These are phyloP conservation scores for Zhuliangozyma parablackwelliae DNA, from an alignment of 1,139 yeast species.

Conservation along the genomic window DNA sequence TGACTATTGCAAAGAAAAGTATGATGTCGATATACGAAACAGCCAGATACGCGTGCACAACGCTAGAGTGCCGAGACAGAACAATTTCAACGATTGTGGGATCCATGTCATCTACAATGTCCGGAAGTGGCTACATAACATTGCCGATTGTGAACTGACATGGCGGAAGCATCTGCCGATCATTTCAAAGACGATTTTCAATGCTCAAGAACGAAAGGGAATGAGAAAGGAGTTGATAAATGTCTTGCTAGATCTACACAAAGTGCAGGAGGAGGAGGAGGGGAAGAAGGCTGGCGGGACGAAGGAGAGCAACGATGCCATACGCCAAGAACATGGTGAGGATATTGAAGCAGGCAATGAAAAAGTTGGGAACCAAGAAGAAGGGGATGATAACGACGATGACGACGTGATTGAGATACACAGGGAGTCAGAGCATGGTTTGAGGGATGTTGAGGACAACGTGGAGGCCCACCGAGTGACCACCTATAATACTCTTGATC, in stretches of 20 bases:
- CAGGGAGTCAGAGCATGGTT: conserved; percentile 11
- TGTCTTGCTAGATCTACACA: conserved; percentile 23
- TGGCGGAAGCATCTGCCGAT: conserved; percentile 35
- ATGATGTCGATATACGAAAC: conserved; percentile 43
- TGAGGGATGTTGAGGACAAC: conserved; percentile 10
- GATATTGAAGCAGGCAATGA: conserved; percentile 3
- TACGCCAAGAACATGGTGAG: background rate
- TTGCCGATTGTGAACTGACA: conserved; percentile 43
- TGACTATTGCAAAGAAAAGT: conserved; percentile 66
- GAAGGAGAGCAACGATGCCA: conserved; percentile 4
- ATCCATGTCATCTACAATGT: conserved; percentile 83
- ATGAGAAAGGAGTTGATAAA: conserved; percentile 29
- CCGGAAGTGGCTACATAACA: conserved; percentile 55
- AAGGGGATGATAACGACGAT: conserved; percentile 10
- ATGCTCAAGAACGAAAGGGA: conserved; percentile 28
- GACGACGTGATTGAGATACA: background rate
- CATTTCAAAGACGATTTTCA: conserved; percentile 17
- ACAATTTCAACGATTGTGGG: conserved; percentile 93
- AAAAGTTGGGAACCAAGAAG: conserved; percentile 22
- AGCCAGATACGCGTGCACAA: conserved; percentile 38
- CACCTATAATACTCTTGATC: background rate
- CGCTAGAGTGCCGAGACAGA: conserved; percentile 76
- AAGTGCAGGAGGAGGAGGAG: conserved; percentile 9
- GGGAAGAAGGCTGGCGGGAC: conserved; percentile 2
- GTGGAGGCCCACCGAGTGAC: background rate